A percentile compares a stretch with the other conserved stretches of the same genome.
phyloP scores from a whole-genome alignment of 2,329 filamentous ascomycete species.

The Aspergillus sp. region DNA sequence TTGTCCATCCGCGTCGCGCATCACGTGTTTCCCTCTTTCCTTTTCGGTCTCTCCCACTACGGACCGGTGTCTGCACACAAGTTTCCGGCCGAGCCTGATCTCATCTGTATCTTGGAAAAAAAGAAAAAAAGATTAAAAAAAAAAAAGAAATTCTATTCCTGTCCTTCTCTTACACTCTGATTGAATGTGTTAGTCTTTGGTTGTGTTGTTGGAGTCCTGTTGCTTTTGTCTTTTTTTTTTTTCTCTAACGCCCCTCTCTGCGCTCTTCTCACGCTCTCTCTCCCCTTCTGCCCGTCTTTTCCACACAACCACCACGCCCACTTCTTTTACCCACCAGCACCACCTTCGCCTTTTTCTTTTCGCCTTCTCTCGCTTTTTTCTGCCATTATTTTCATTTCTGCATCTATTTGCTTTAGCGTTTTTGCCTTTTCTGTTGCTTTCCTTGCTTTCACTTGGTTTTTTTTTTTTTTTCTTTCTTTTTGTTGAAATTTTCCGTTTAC shows the following conservation, averaged over 20 bases:
- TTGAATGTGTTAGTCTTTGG: background rate
- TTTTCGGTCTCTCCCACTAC: constrained; percentile 2
- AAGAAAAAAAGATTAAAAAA: background rate
- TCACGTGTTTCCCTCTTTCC: constrained; percentile 1
- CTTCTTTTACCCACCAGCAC: background rate
- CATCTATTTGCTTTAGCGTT: background rate
- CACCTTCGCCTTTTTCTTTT: background rate
- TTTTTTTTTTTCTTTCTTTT: background rate
- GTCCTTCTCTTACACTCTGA: background rate
- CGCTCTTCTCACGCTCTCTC: background rate
- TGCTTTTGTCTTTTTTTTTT: background rate
- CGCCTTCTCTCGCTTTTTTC: constrained; percentile 1
- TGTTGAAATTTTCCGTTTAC: background rate
- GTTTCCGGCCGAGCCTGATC: too few relatives aligned
- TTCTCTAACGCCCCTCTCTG: background rate
- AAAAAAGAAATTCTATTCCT: constrained; percentile 4
- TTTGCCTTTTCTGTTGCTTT: background rate
- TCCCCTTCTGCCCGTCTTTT: background rate
- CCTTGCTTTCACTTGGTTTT: background rate
- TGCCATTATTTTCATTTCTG: background rate
- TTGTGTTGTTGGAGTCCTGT: background rate
- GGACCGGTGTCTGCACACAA: background rate
- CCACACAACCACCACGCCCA: background rate
- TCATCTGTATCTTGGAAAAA: too few relatives aligned
- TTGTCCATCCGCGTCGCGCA: too few relatives aligned